Conservation (phyloP, 805 yeast genomes). For the Metschnikowia reukaufii region DNA sequence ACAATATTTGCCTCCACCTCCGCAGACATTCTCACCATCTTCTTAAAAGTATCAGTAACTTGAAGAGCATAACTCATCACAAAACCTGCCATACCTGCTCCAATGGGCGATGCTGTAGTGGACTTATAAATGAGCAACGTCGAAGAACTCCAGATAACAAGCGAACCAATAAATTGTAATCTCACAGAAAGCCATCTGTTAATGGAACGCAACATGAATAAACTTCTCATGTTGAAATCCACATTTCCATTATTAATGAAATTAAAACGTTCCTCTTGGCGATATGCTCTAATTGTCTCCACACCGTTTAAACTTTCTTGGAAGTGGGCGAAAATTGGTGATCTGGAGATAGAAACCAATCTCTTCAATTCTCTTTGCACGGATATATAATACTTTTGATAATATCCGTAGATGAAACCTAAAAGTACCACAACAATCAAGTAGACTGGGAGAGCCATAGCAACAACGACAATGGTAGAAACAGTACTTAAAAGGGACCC, state of each 20-base stretch:
- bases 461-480: conserved; percentile 53
- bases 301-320: conserved; percentile 81
- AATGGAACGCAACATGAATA: conserved; percentile 51
- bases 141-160: conserved; percentile 53
- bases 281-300: conserved; percentile 74
- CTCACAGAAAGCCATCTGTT: conserved; percentile 69
- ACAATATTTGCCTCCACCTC: conserved; percentile 65
- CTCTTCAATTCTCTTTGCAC: conserved; percentile 70
- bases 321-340: conserved; percentile 54
- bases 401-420: conserved; percentile 60
- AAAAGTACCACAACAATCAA: conserved; percentile 47
- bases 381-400: conserved; percentile 76
- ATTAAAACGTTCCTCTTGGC: conserved; percentile 63
- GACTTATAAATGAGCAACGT: conserved; percentile 44
- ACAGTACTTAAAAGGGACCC: conserved; percentile 44
- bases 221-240: conserved; percentile 48
- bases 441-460: conserved; percentile 55
- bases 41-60: conserved; percentile 52
- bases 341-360: conserved; percentile 65
- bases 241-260: conserved; percentile 52
- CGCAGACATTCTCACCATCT: conserved; percentile 60
- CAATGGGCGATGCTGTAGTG: conserved; percentile 41
- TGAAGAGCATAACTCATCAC: conserved; percentile 63
- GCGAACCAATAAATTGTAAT: conserved; percentile 59
- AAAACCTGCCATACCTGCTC: conserved; percentile 63